phyloP scores from a whole-genome alignment of 2,329 filamentous ascomycete species.

The Cladophialophora psammophila region DNA sequence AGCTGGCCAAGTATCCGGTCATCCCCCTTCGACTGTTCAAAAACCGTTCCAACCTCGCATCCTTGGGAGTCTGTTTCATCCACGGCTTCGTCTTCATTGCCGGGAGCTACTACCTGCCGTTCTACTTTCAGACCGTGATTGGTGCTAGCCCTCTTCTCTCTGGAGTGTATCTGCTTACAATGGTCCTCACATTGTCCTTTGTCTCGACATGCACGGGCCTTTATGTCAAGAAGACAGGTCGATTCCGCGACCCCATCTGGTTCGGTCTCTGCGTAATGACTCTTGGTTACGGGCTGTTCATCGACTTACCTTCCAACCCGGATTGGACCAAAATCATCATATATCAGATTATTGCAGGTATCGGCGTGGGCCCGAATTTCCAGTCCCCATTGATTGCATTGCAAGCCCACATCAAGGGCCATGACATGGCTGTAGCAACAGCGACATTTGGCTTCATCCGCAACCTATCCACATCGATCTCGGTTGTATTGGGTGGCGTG shows the following conservation, averaged over 20 bases:
- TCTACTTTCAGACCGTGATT: constrained; percentile 83
- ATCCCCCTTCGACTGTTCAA: constrained; percentile 62
- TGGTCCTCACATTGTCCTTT: constrained; percentile 71
- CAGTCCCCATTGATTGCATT: constrained; percentile 69
- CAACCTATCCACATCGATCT: constrained; percentile 60
- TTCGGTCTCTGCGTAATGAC: constrained; percentile 65
- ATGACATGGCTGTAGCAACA: constrained; percentile 67
- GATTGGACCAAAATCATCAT: constrained; percentile 59
- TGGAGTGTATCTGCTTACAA: constrained; percentile 77
- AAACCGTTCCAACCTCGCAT: constrained; percentile 56
- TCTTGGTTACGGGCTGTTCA: constrained; percentile 71
- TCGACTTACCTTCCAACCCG: constrained; percentile 62
- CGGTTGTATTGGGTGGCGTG: constrained; percentile 61
- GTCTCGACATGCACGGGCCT: constrained; percentile 68
- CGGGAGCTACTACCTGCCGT: constrained; percentile 78
- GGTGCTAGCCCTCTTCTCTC: constrained; percentile 72
- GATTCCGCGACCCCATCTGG: constrained; percentile 68
- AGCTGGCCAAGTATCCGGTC: constrained; percentile 67
- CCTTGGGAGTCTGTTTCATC: constrained; percentile 71
- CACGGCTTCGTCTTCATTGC: constrained; percentile 82
- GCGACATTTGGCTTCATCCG: constrained; percentile 64
- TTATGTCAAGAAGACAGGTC: constrained; percentile 75
- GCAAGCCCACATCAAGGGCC: constrained; percentile 66
- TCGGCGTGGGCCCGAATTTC: constrained; percentile 69
- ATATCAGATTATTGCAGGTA: constrained; percentile 67